Evolutionary conservation across 768 basidiomycete genomes (phyloP), one percentile per base, ranked within the genome.

Genomic region (Aureoboletus auriporus): DNA sequence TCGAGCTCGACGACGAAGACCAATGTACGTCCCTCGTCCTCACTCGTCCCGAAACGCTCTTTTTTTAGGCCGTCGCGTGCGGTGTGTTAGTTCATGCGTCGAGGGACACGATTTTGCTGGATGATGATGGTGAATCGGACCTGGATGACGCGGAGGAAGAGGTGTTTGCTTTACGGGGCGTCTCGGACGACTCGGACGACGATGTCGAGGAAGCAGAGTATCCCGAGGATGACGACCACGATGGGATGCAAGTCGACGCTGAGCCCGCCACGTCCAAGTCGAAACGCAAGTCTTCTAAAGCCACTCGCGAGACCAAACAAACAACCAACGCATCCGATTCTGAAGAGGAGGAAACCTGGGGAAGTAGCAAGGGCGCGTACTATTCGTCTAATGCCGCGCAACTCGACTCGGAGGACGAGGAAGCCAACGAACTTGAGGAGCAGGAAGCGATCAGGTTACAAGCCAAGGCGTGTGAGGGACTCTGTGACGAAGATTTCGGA

Each of bases 361-460:
- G 93, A 9, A 75, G 72, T 50, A 79, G 82, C 53, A 85, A 84
- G 67, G 75, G 81, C 35, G 84, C 81, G 5, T 97, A 94, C 68
- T 95, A 95, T 62, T 81, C 89, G 4, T 89, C 87, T 5, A 92
- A 91, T 64, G 90, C 88, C 29, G 84, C 75, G 31, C 71, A 88
- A 46, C 70, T 91, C 33, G 89, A 89, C 44, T 86, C 85, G 33
- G 89, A 89, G 56, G 86, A 94, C 54, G 93, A 95, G 58, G 93
- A 95, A 65, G 88, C 83, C 30, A 80, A 89, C 59, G 86, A 88
- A 55, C 69, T 95, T 42, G 93, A 97, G 60, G 90, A 91, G 63
- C 83, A 86, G 62, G 93, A 97, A 65, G 89, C 88, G 7, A 82
- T 69, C 56, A 74, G 90, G 49, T 68, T 95, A 39, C 94, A 95